Base-by-base conservation (phyloP, 352 stramenopile genomes). In the Globisporangium rhizosaccharum region DNA sequence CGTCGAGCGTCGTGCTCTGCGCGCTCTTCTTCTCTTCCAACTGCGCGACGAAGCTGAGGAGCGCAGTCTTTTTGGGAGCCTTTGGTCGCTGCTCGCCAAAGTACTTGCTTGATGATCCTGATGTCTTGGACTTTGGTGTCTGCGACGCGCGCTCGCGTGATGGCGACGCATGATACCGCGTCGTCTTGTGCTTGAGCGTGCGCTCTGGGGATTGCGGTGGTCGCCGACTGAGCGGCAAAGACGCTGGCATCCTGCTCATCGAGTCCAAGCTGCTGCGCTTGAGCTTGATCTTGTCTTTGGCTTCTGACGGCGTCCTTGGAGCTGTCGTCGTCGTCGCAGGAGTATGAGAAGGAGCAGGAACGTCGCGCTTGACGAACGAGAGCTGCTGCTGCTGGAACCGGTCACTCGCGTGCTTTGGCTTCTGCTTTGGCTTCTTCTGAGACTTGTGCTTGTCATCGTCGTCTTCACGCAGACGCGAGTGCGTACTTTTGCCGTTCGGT, bases 41-140 rank as follows among this genome's bases (percentile, higher is more conserved):
- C 51, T 75, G 62, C 39, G 68, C 54, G 15, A 77, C 20, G 26
- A 70, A 79, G 46, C 66, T 66, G 7, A 53, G 46, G 25, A 76
- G 39, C 20, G 18, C 39, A 8, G 41, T 33, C 37, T 56, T 55
- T 15, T 46, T 53, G 20, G 23, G 10, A 7, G 23, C n/a, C 37
- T 49, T 53, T 9, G 51, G 20, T 14, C 39, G 20, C 33, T 49
- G 17, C 11, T 20, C 17, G 23, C 20, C 39, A 28, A 55, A 55
- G 56, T 55, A 61, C 36, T 61, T 61, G 46, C 46, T 51, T 25
- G 48, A 14, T 3, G 4, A 12, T 10, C 12, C 37, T 36, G 17
- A 17, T 12, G 26, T 9, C 17, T 49, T 46, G 23, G 7, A 15
- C 51, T 20, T n/a, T 46, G n/a, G 5, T 26, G 12, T 3, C 11